Base-by-base conservation (phyloP, 768 basidiomycete species). In the Tulasnella sp. region DNA sequence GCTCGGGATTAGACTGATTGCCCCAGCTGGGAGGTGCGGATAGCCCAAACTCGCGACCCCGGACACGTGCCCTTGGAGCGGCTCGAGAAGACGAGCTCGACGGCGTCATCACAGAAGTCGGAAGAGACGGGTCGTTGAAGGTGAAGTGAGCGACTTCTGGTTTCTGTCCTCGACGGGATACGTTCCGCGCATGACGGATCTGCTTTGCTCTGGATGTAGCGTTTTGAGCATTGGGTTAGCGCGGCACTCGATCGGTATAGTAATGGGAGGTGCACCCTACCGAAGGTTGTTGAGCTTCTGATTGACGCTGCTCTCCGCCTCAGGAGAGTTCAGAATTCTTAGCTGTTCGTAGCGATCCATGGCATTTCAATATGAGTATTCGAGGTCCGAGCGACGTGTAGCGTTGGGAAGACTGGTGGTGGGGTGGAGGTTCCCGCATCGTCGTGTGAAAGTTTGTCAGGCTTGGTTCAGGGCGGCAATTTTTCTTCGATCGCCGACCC, bases 41-140 rank as follows among this genome's bases (percentile, higher is more conserved):
- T 12, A 64, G 36, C 11, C 70, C 70, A 37, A 64, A 62, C 9
- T 59, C 35, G 22, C 70, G 70, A 62, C 6, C 34, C 17, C 42
- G 47, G 22, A 36, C 36, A 34, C 59, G 34, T 47, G 52, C 29
- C 32, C 59, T n/a, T 22, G 62, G 70, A 26, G 70, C 70, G 7
- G 59, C 59, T 36, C 37, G 62, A 37, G 52, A 6, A 29, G 70
- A 44, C 37, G 42, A 42, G 17, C 22, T 35, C 4, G n/a, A 2
- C 8, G 59, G 35, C n/a, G 70, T 19, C 19, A 32, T 63, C 32
- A 34, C 62, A 40, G 67, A 68, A 32, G 42, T 39, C 36, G 70
- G 70, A 22, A 71, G 70, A 32, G 59, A 62, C 22, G 44, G 69
- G 36, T 71, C 62, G 69, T 71, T 71, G 69, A 71, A 71, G 6